A percentile compares a stretch with the other conserved stretches of the same genome.
These are phyloP conservation scores for Penicillium sp. DNA, from an alignment of 2,329 filamentous ascomycete genomes.

Conservation along the genomic window DNA sequence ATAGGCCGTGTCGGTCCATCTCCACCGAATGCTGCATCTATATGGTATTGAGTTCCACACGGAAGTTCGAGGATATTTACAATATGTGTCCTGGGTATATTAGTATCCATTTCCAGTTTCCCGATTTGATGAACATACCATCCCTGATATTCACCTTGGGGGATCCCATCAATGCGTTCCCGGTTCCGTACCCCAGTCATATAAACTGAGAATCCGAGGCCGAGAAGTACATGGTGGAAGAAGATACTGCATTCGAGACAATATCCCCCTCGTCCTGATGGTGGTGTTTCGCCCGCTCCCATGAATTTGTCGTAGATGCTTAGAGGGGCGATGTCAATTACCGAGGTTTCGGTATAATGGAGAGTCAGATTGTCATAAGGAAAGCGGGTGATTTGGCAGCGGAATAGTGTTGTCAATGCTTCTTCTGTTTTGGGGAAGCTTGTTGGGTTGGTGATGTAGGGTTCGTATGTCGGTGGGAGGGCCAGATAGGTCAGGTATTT, in stretches of 20 bases:
- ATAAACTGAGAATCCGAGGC: constrained; percentile 55
- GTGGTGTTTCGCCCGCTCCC: constrained; percentile 7
- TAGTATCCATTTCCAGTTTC: neutral
- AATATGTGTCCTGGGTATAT: constrained; percentile 49
- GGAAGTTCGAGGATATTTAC: constrained; percentile 57
- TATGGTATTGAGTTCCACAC: constrained; percentile 48
- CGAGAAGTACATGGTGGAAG: constrained; percentile 54
- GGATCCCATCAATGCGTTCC: constrained; percentile 23
- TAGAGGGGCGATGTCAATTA: constrained; percentile 48
- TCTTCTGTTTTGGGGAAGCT: constrained; percentile 37
- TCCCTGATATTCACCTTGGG: constrained; percentile 27
- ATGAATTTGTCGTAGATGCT: constrained; percentile 54
- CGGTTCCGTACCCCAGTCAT: constrained; percentile 52
- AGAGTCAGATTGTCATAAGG: constrained; percentile 60
- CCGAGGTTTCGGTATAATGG: constrained; percentile 49
- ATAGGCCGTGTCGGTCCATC: constrained; percentile 61
- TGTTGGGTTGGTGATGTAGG: constrained; percentile 15
- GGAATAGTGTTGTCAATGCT: constrained; percentile 41
- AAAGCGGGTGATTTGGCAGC: constrained; percentile 49
- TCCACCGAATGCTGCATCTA: constrained; percentile 63
- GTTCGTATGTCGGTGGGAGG: constrained; percentile 25
- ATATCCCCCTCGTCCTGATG: constrained; percentile 55
- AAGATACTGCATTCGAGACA: constrained; percentile 61
- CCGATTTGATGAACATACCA: constrained; percentile 15
- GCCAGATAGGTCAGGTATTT: constrained; percentile 34